A percentile compares a stretch with the other conserved stretches of the same genome.
phyloP scores from a whole-genome alignment of 73 alveolate genomes.

The Breviolum minutum region DNA sequence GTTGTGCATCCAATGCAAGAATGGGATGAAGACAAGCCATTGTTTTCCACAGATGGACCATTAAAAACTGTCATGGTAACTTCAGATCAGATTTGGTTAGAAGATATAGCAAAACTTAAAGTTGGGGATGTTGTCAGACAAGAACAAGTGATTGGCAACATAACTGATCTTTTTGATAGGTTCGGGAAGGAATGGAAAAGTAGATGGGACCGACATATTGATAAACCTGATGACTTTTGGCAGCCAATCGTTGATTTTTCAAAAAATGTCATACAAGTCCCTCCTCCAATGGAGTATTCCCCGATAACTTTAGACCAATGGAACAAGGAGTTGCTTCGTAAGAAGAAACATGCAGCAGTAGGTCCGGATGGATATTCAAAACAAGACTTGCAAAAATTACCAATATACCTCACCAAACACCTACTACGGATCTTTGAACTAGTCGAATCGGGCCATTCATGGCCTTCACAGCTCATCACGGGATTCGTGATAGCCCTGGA shows the following conservation, averaged over 20 bases:
- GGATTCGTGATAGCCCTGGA: background rate
- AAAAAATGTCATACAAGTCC: background rate
- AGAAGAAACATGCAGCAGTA: background rate
- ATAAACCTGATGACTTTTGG: background rate
- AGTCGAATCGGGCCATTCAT: background rate
- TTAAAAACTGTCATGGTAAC: background rate
- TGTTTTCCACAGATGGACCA: background rate
- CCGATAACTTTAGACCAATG: background rate
- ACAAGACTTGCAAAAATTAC: background rate
- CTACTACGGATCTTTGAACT: background rate
- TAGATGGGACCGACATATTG: background rate
- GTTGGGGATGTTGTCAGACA: background rate
- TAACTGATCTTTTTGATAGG: background rate
- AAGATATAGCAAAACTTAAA: background rate
- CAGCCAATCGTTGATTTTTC: background rate
- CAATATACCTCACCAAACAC: background rate
- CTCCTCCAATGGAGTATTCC: background rate
- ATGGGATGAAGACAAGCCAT: background rate
- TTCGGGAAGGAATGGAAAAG: background rate
- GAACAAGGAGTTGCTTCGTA: background rate
- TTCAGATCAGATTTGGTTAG: background rate
- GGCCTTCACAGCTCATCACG: background rate
- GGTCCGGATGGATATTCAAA: constrained; percentile 14
- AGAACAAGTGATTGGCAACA: background rate
- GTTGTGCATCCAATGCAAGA: background rate